Percentiles rank a stretch among this genome's conserved stretches.
phyloP scores from a whole-genome alignment of 1,284 basidiomycete genomes.

The Naganishia cerealis region DNA sequence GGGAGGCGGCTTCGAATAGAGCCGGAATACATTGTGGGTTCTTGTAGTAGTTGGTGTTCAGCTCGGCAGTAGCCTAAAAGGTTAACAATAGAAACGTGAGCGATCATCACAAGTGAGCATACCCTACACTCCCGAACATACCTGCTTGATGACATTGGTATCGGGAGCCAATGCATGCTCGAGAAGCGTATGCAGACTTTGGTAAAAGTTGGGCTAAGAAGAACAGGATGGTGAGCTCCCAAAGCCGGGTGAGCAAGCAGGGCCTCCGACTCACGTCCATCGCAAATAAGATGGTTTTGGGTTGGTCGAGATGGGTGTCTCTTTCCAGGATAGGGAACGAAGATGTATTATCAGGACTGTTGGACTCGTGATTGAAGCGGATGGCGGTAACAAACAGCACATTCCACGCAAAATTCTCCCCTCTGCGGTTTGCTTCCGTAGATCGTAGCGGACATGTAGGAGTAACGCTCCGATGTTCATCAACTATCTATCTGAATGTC shows the following conservation, averaged over 20 bases:
- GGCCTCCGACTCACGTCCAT: constrained; percentile 33
- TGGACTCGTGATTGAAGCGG: constrained; percentile 11
- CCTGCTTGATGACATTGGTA: constrained; percentile 81
- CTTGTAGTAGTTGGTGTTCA: constrained; percentile 91
- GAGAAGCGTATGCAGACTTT: constrained; percentile 79
- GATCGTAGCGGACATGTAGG: not conserved
- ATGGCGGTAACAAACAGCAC: constrained; percentile 2
- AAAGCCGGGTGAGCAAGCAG: not conserved
- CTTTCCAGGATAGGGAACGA: not conserved
- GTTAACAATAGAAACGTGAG: constrained; percentile 28
- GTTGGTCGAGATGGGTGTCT: not conserved
- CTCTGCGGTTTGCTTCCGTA: not conserved
- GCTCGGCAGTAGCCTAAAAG: constrained; percentile 77
- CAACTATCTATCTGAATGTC: not conserved
- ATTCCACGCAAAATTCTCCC: constrained; percentile 17
- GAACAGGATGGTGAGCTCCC: not conserved
- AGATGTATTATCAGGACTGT: not conserved
- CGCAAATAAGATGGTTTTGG: constrained; percentile 11
- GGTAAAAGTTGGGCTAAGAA: constrained; percentile 52
- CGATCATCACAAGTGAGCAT: not conserved
- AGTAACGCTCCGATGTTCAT: not conserved
- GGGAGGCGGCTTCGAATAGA: constrained; percentile 82
- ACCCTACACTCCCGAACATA: constrained; percentile 56
- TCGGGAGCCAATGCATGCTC: constrained; percentile 81
- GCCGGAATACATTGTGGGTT: constrained; percentile 85